Conservation (phyloP, 129 eudicot genomes). For the Helichrysum umbraculigerum region DNA sequence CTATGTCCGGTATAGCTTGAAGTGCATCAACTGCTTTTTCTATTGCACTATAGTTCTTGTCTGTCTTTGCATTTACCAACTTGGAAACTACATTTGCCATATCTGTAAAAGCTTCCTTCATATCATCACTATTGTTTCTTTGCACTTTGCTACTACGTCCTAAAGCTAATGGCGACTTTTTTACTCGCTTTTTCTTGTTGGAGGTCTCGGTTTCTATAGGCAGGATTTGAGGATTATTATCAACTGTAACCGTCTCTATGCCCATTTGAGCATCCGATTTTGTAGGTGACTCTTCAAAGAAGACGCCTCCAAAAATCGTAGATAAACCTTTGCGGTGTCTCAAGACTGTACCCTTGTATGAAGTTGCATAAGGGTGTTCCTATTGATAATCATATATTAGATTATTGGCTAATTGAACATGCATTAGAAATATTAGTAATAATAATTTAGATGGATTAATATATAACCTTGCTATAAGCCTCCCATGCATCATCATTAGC, state of each 20-base stretch:
- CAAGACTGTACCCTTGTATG: constrained; percentile 38
- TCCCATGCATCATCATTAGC: constrained; percentile 51
- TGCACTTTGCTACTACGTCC: constrained; percentile 38
- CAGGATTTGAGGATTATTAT: constrained; percentile 16
- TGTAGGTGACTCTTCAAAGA: constrained; percentile 19
- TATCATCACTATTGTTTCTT: constrained; percentile 34
- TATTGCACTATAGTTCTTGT: constrained; percentile 28
- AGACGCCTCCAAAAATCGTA: constrained; percentile 30
- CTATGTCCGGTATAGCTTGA: constrained; percentile 57
- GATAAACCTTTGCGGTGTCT: constrained; percentile 34
- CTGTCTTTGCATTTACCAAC: constrained; percentile 34
- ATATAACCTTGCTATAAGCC: constrained; percentile 43
- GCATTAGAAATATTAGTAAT: neutral
- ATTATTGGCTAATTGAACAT: neutral
- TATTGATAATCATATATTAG: constrained; percentile 21
- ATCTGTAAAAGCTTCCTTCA: constrained; percentile 38
- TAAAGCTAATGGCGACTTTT: constrained; percentile 10
- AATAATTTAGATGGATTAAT: neutral
- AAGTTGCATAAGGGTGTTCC: constrained; percentile 43
- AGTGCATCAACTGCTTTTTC: constrained; percentile 60
- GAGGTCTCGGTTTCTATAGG: constrained; percentile 24
- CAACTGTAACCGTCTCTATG: constrained; percentile 14
- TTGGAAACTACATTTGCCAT: constrained; percentile 38
- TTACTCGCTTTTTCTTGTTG: constrained; percentile 37
- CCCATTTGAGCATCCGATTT: constrained; percentile 5